Evolutionary conservation across 1,284 basidiomycete genomes (phyloP), one percentile per base, ranked within the genome.

Genomic region (Fistulinella staudtii): DNA sequence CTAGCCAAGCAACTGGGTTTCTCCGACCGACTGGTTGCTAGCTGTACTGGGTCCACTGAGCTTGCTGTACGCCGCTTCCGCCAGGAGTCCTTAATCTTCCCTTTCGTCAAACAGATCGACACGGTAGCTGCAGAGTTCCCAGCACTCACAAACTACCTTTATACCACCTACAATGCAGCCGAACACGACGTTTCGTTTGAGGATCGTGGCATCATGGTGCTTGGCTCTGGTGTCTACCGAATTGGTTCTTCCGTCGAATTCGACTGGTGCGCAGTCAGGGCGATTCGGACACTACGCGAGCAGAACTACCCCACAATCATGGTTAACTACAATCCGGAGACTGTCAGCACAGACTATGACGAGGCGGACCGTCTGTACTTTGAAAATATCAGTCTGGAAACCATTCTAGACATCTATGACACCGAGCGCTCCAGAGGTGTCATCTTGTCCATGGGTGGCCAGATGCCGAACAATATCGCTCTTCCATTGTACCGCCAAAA

Each of bases 261-360:
- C 69, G 95, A 99, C 67, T 99, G 95, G 96, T 99, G 95, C 69
- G 95, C 95, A 15, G 96, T 99, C 40, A 86, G 94, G 41, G 93
- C 94, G 22, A 97, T 98, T 67, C 77, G 95, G 53, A 98, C 95
- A 1, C 76, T 99, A 33, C 90, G 95, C 47, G 88, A 95, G 35
- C 85, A 89, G 61, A 93, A 93, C n/a, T 75, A 92, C 52, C 93
- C 92, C 61, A 98, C 96, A 8, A 83, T 98, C 70, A 99, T 98
- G 96, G 89, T 99, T 71, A 99, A 98, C 74, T 98, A 98, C 72
- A 98, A 98, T 68, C 95, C 95, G 20, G 96, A 99, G 73, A 99
- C 95, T 0, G 95, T 99, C 63, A 93, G 90, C 61, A 98, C 96
- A 36, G 96, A 99, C 68, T 99, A 97, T 68, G 95, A 99, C 69